These are phyloP conservation scores for Didymella pinodella DNA, from an alignment of 2,329 filamentous ascomycete species.

Conservation along the genomic window DNA sequence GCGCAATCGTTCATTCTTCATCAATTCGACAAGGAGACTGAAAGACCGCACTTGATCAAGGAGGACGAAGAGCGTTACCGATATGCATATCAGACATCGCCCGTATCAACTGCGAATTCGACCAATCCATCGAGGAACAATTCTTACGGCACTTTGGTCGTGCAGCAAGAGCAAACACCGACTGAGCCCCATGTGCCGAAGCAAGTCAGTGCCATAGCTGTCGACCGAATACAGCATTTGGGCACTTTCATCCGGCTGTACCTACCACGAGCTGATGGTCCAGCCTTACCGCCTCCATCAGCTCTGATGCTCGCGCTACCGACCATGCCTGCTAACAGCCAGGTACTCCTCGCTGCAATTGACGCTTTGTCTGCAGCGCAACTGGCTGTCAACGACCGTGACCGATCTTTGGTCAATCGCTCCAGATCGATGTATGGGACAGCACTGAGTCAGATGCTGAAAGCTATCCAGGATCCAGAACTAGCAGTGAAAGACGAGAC, in stretches of 20 bases:
- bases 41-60: constrained; percentile 43
- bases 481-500: constrained; percentile 44
- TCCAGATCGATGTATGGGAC: constrained; percentile 47
- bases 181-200: constrained; percentile 35
- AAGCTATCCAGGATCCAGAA: constrained; percentile 39
- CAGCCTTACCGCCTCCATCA: constrained; percentile 46
- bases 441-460: constrained; percentile 44
- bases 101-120: constrained; percentile 8
- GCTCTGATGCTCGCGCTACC: constrained; percentile 47
- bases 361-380: constrained; percentile 48
- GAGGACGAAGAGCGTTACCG: constrained; percentile 48
- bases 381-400: constrained; percentile 44
- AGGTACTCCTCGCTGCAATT: constrained; percentile 43
- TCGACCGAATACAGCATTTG: constrained; percentile 48
- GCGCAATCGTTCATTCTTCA: constrained; percentile 48
- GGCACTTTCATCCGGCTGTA: constrained; percentile 46
- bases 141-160: constrained; percentile 21
- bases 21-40: constrained; percentile 41
- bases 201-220: constrained; percentile 45
- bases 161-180: constrained; percentile 23
- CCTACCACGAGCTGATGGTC: constrained; percentile 39
- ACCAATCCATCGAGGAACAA: constrained; percentile 13
- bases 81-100: constrained; percentile 37
- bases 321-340: constrained; percentile 40
- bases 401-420: constrained; percentile 41